Evolutionary conservation across 768 basidiomycete genomes (phyloP), one percentile per base, ranked within the genome.

Genomic region (Kwoniella sp.): DNA sequence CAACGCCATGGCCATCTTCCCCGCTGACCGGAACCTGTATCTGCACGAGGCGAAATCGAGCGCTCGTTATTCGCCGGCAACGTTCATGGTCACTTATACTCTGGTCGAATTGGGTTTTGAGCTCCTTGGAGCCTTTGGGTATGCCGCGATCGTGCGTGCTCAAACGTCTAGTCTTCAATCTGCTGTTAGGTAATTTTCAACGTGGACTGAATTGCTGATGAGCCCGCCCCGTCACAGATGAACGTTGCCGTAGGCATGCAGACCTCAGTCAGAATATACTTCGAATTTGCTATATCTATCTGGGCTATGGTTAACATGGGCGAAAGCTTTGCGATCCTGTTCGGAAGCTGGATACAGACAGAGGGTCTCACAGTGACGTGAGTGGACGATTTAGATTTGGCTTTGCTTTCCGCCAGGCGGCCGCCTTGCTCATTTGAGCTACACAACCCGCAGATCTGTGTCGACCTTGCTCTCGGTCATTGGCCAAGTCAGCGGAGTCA

Each of bases 11-110:
- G 76, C 83, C 7, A 78, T 84, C 64, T 85, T 82, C 70, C 84
- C 84, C 0, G 74, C 75, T 23, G 85, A 85, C 55, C 78, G 81
- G 53, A 78, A 82, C 28, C 66, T 84, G 4, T 85, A 83, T 70
- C 78, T 82, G 61, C 82, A 85, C 71, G 84, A 85, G 67, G 81
- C 77, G 55, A 71, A 74, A 20, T 81, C 79, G 23, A 80, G 79
- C 15, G 84, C 83, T 0, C 71, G 79, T 4, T 84, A 85, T 63
- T 82, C 80, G 0, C 70, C 80, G 1, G 72, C 79, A 4, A 82
- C 84, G 0, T 84, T 85, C 56, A 53, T 83, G 25, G 55, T 78
- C 25, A 73, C 77, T 8, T 83, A 81, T 64, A 82, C 81, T 0
- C 28, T 81, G 1, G 78, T 82, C 8, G 83, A 83, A 58, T 60